These are phyloP conservation scores for Liquidambar formosana DNA, from an alignment of 164 flowering plant species.

Conservation along the genomic window DNA sequence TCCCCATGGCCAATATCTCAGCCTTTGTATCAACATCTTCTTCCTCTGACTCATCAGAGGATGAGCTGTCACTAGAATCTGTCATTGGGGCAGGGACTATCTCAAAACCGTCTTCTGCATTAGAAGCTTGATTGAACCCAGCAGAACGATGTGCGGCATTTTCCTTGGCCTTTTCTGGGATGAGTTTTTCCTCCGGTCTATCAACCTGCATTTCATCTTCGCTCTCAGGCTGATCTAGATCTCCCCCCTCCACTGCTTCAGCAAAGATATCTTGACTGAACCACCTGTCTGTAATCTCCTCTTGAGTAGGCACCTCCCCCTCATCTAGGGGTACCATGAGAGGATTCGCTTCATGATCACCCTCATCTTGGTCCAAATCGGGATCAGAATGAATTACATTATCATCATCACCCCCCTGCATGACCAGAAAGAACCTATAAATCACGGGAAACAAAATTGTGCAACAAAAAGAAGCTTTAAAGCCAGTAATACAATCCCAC, in stretches of 20 bases:
- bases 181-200: conserved; percentile 19
- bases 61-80: conserved; percentile 74
- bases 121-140: conserved; percentile 16
- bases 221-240: conserved; percentile 39
- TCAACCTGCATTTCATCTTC: conserved; percentile 74
- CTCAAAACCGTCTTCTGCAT: conserved; percentile 67
- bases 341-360: conserved; percentile 70
- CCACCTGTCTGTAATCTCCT: conserved; percentile 74
- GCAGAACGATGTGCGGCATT: conserved; percentile 12
- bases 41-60: conserved; percentile 69
- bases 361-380: conserved; percentile 70
- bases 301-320: conserved; percentile 54
- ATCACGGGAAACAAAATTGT: neutral
- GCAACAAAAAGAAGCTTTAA: neutral
- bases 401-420: conserved; percentile 55
- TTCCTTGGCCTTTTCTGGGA: conserved; percentile 25
- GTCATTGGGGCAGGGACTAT: conserved; percentile 83
- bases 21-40: conserved; percentile 66
- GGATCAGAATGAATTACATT: conserved; percentile 38
- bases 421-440: neutral
- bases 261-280: conserved; percentile 88
- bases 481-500: too few relatives aligned
- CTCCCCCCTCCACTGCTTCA: conserved; percentile 58
- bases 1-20: conserved; percentile 77
- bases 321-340: conserved; percentile 72